phyloP scores from a whole-genome alignment of 148 eudicot species.

The Cornus kousa region DNA sequence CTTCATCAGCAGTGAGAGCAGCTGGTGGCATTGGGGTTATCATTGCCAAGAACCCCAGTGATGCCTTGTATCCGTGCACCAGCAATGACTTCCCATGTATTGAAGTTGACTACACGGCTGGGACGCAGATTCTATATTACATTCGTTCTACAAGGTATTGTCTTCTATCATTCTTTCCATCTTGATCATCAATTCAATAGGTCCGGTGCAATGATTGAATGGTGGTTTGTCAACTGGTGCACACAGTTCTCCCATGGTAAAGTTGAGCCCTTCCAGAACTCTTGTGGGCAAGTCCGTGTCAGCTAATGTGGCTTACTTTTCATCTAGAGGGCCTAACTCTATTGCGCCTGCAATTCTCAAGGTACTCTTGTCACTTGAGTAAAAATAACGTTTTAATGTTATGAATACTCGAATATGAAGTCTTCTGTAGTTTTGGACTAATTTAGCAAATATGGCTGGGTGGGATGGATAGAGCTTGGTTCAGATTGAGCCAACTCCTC shows the following conservation, averaged over 20 bases:
- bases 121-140: conserved; percentile 21
- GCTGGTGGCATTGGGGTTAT: conserved; percentile 28
- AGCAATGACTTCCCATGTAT: conserved; percentile 15
- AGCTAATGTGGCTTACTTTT: conserved; percentile 24
- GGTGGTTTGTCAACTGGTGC: not conserved
- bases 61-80: not conserved
- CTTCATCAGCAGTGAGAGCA: not conserved
- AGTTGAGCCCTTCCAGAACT: conserved; percentile 15
- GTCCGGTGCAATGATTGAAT: not conserved
- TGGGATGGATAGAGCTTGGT: too few relatives aligned
- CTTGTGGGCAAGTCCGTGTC: conserved; percentile 16
- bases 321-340: conserved; percentile 29
- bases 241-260: conserved; percentile 11
- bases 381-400: too few relatives aligned
- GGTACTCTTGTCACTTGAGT: conserved; percentile 4
- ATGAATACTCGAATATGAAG: too few relatives aligned
- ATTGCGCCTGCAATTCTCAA: conserved; percentile 21
- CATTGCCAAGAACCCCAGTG: conserved; percentile 6
- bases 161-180: not conserved
- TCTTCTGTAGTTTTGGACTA: not conserved
- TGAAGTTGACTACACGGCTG: conserved; percentile 18
- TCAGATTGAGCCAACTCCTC: too few relatives aligned
- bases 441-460: too few relatives aligned
- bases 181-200: not conserved
- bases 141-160: conserved; percentile 22